Base-by-base conservation (phyloP, 768 basidiomycete genomes). In the Tephrocybe rancida region DNA sequence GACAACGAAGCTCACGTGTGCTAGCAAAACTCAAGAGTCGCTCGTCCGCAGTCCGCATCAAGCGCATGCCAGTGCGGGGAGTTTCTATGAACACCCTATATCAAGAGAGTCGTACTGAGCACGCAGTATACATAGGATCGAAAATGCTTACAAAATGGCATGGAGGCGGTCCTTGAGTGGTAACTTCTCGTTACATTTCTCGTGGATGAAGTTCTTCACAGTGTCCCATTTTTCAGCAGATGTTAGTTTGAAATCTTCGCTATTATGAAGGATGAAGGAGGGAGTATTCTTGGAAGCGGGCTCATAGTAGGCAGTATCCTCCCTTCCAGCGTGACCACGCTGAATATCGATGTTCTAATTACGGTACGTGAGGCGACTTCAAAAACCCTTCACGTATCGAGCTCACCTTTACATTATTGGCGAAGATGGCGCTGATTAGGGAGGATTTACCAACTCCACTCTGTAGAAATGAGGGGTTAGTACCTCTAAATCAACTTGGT, bases 401-500 rank as follows among this genome's bases (percentile, higher is more conserved):
- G 32, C 37, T 19, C 19, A 57, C 50, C n/a, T 55, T 52, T 10
- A 30, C 21, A 34, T 59, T 42, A 27, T 66, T 58, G 16, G 61
- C 61, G 61, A 69, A 70, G n/a, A 65, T 55, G 14, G 43, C 45
- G 13, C 56, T 56, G 54, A 71, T 58, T 10, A 71, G 61, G 2
- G 69, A 68, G 8, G 70, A 67, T 58, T 71, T 71, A 5, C 70
- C 70, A 0, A 62, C 56, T 27, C 70, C 70, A 34, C 61, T 50
- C 68, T 70, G 32, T 24, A 42, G 21, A 21, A 24, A 27, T 24
- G 4, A 47, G 2, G n/a, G n/a, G 30, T 37, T n/a, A 37, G n/a
- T n/a, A n/a, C n/a, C n/a, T 11, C 1, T 2, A 13, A 11, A 9
- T 34, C 22, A n/a, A 21, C 10, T 16, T 34, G 3, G 5, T 7